A percentile compares a stretch with the other conserved stretches of the same genome.
phyloP scores from a whole-genome alignment of 805 yeast genomes.

The Zygosaccharomyces kombuchaensis region DNA sequence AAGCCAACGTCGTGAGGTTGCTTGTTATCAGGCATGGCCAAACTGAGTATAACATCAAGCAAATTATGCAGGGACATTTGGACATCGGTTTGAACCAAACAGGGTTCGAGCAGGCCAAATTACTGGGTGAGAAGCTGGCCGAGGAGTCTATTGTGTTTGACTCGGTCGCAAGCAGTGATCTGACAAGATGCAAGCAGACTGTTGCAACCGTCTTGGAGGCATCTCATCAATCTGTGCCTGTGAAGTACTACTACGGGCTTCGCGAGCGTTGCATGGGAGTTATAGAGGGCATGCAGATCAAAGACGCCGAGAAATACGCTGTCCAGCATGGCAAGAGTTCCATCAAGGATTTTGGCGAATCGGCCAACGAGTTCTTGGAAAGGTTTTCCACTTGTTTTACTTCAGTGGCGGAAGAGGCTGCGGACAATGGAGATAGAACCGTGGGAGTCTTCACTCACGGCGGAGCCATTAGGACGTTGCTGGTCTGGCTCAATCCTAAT shows the following conservation, averaged over 20 bases:
- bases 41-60: slow-evolving; percentile 64
- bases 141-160: slow-evolving; percentile 34
- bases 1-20: slow-evolving; percentile 41
- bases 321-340: slow-evolving; percentile 49
- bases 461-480: slow-evolving; percentile 64
- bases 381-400: slow-evolving; percentile 50
- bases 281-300: slow-evolving; percentile 68
- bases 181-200: slow-evolving; percentile 59
- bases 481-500: slow-evolving; percentile 45
- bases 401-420: slow-evolving; percentile 38
- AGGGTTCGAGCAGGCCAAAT: slow-evolving; percentile 58
- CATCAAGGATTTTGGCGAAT: slow-evolving; percentile 67
- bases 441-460: slow-evolving; percentile 72
- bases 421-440: slow-evolving; percentile 38
- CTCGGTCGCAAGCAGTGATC: slow-evolving; percentile 39
- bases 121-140: slow-evolving; percentile 43
- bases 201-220: slow-evolving; percentile 39
- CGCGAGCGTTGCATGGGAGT: slow-evolving; percentile 79
- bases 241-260: slow-evolving; percentile 40
- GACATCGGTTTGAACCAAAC: slow-evolving; percentile 59
- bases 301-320: slow-evolving; percentile 54
- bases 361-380: slow-evolving; percentile 39
- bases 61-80: slow-evolving; percentile 73
- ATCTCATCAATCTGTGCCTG: slow-evolving; percentile 19
- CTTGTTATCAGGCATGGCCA: slow-evolving; percentile 81